A percentile compares a stretch with the other conserved stretches of the same genome.
Evolutionary conservation across 495 filamentous ascomycete species (phyloP).

Genomic region (Ramalina peruviana): DNA sequence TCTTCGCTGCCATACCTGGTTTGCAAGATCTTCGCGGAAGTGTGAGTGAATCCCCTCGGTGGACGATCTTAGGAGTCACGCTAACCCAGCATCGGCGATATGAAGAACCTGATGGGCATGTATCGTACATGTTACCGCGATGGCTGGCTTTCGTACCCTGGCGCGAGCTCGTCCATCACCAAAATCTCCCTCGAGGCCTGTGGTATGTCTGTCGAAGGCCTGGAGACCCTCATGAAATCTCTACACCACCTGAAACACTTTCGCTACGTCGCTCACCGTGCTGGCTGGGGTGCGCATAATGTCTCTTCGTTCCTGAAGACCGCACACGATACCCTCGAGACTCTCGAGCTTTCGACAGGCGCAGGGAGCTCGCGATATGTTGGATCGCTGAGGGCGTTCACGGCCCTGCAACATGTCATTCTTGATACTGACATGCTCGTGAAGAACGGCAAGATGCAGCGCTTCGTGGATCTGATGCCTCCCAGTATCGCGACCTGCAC

Average conservation of each 20-base stretch:
- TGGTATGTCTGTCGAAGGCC: conserved; percentile 14
- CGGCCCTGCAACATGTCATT: conserved; percentile 7
- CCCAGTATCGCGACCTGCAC: conserved; percentile 11
- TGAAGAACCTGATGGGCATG: conserved; percentile 10
- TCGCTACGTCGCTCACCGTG: conserved; percentile 11
- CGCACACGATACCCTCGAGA: conserved; percentile 6
- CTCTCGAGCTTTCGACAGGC: conserved; percentile 10
- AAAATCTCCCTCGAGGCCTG: conserved; percentile 12
- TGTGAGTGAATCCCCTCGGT: background rate
- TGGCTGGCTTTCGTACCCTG: conserved; percentile 13
- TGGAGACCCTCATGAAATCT: conserved; percentile 10
- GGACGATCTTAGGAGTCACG: background rate
- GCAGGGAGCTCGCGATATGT: conserved; percentile 8
- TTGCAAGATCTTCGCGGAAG: conserved; percentile 8
- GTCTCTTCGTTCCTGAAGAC: conserved; percentile 7
- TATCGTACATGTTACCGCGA: conserved; percentile 14
- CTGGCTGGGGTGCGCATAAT: conserved; percentile 9
- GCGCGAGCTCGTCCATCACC: conserved; percentile 10
- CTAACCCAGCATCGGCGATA: background rate
- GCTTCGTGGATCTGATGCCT: conserved; percentile 11
- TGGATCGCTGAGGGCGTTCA: conserved; percentile 10
- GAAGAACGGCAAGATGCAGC: conserved; percentile 8
- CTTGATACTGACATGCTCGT: conserved; percentile 12
- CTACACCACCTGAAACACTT: conserved; percentile 6
- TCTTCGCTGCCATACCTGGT: conserved; percentile 10